Base-by-base conservation (phyloP, 2,329 filamentous ascomycete genomes). In the Sporothrix phasma region DNA sequence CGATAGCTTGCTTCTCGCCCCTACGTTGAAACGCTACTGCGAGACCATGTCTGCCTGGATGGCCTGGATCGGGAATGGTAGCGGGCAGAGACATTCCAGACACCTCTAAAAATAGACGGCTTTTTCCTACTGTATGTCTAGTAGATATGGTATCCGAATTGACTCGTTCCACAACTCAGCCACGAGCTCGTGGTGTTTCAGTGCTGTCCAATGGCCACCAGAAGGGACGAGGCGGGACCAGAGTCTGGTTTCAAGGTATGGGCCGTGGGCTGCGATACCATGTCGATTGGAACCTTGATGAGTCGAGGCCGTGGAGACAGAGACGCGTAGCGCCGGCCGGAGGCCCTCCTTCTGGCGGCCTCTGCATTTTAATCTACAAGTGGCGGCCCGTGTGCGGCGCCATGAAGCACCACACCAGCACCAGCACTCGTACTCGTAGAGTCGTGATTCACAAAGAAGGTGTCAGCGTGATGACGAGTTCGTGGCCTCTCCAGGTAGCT, bases 21-120 rank as follows among this genome's bases (percentile, higher is more conserved):
- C 31, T 56, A 37, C 54, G 29, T 58, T 41, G 54, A 43, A 58
- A 58, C 54, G 54, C 31, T 56, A 56, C 31, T 39, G 31, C 51
- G 39, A 37, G 31, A 22, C 51, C n/a, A 39, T 39, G 51, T 56
- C 29, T 39, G 29, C 19, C 15, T 22, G n/a, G 15, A 31, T 56
- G n/a, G n/a, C 51, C 31, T 39, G 31, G 51, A 24, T 11, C 19
- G 29, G 5, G n/a, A 19, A 29, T 34, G 22, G 11, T 3, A 24
- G n/a, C n/a, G 24, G 51, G 5, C 3, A 4, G 29, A 29, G 26
- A 22, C 31, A 39, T 56, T 17, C n/a, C 34, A 24, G 19, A 56
- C 19, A 19, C 34, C 17, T n/a, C 53, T 41, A 58, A 26, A 56
- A 58, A 58, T 58, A 58, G 53, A 39, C 22, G 53, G 22, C 34